Evolutionary conservation across 768 basidiomycete genomes (phyloP), one percentile per base, ranked within the genome.

Genomic region (Termitomyces sp.): DNA sequence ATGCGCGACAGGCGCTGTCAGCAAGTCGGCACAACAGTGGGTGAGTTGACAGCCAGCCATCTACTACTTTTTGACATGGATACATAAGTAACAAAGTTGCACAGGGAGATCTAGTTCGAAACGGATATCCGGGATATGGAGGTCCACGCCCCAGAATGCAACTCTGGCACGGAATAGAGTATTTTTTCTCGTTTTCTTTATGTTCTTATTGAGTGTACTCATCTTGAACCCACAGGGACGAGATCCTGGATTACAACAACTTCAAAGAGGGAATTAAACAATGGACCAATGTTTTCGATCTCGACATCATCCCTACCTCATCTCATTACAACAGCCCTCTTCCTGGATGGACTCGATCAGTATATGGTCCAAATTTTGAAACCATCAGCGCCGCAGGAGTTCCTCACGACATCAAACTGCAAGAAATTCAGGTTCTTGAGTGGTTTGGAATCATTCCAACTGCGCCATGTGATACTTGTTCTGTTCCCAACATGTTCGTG

Each of bases 271-370:
- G 75, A 53, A 73, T 83, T 63, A 80, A 81, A 65, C 74, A 83
- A 64, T 83, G 83, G 82, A 81, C 80, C 34, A 81, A 79, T 59
- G 75, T 84, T 34, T 80, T 82, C 59, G 77, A 76, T 7, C 72
- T 75, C 60, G 72, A 70, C 57, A 62, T 61, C 36, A 80, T 77
- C 6, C 73, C 81, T 1, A 66, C 69, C 7, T 67, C 72, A 10
- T 74, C 71, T 45, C 68, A 73, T 55, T 64, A 69, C 47, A 79
- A 79, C 65, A 73, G 71, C 16, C 81, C 81, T n/a, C 60, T 71
- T 16, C 66, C 71, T 30, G 77, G 77, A 33, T 82, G 79, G 73
- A 78, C 78, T 30, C 73, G 72, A 52, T 68, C 76, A 5, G 74
- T 73, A 12, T 82, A 77, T 63, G 81, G 82, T 10, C 70, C 76